Base-by-base conservation (phyloP, 148 eudicot species). In the Amaranthus palmeri region DNA sequence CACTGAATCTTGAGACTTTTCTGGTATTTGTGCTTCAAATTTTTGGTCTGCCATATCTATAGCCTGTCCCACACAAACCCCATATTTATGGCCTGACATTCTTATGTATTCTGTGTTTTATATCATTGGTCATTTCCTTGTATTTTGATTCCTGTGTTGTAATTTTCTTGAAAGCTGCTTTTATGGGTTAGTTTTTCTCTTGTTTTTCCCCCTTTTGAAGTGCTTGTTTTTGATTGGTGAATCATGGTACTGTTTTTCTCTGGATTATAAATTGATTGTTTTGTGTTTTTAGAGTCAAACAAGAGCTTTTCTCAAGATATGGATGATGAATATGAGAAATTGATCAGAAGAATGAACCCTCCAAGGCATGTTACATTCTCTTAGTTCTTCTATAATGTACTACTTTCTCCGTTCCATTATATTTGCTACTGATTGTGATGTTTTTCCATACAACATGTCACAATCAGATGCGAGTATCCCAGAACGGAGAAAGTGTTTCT, bases 301-400 rank as follows among this genome's bases (percentile, higher is more conserved):
- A 82, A 86, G 87, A 89, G 86, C 70, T 93, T 51, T 81, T 85
- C 97, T 59, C 79, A 81, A 41, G 83, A 84, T 70, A 85, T 80
- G 85, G 92, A 89, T 75, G 92, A 91, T 77, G 98, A 91, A 66
- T 93, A 93, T 76, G 92, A 93, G 86, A 93, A 93, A 69, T 84
- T 93, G 10, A 83, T 93, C 50, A 86, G 92, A 82, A 82, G 98
- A 81, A 91, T 93, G 98, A 91, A 93, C 72, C 98, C 98, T 63
- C 97, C 98, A 0, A 91, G 96, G 96, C 81, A 74, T 71, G 61
- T 55, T 41, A 12, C 54, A 10, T 62, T 73, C 57, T n/a, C 10
- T 66, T 45, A 14, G 8, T 50, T 65, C 53, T 54, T 71, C 10
- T 45, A 36, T 6, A 6, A 2, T 40, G 51, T 57, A 53, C 10